Evolutionary conservation across 2,329 filamentous ascomycete species (phyloP).

Genomic region (Pseudodiploospora longispora): DNA sequence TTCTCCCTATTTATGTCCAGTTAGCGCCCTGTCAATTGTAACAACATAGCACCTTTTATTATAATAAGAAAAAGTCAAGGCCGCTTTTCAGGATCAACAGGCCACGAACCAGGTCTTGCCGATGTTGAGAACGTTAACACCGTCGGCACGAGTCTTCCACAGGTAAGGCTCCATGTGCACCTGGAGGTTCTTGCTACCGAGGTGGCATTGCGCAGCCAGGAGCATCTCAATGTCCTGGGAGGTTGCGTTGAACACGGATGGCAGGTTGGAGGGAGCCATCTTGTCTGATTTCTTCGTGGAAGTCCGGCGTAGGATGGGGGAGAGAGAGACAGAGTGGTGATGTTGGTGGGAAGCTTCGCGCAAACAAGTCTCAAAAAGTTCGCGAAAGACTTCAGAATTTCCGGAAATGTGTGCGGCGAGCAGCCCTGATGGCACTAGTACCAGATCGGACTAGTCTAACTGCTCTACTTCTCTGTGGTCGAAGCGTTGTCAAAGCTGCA

Average conservation of each 20-base stretch:
- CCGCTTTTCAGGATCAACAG: neutral
- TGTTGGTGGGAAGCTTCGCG: constrained; percentile 21
- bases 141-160: constrained; percentile 98
- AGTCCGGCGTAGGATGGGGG: constrained; percentile 1
- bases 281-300: constrained; percentile 47
- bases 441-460: constrained; percentile 12
- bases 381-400: constrained; percentile 30
- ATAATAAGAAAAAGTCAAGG: no score
- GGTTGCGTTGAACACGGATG: constrained; percentile 92
- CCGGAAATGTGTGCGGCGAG: constrained; percentile 32
- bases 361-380: constrained; percentile 32
- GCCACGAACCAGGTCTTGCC: constrained; percentile 93
- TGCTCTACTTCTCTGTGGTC: neutral
- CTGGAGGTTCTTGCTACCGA: constrained; percentile 98
- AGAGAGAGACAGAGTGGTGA: neutral
- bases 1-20: constrained; percentile 67
- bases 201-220: constrained; percentile 90
- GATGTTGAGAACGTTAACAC: constrained; percentile 98
- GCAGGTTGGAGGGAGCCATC: constrained; percentile 94
- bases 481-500: constrained; percentile 12
- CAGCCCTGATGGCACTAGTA: constrained; percentile 26
- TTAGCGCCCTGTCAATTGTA: constrained; percentile 6
- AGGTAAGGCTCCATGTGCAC: constrained; percentile 99
- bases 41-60: no score
- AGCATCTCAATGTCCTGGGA: constrained; percentile 99